phyloP scores from a whole-genome alignment of 1,284 basidiomycete genomes.

The Takashimella koratensis region DNA sequence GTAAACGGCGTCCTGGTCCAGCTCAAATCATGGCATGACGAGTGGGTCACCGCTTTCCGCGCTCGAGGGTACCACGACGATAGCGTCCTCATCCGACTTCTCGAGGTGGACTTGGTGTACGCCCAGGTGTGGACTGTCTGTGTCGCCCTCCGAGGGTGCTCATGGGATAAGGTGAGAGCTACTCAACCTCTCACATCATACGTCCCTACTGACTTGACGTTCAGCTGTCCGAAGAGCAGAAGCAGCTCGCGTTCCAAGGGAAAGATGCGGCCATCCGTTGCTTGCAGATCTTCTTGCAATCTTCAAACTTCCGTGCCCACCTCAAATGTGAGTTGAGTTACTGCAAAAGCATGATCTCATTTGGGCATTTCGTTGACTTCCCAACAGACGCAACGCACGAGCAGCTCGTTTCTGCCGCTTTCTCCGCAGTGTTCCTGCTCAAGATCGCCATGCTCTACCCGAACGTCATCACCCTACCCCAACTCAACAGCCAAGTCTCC shows the following conservation, averaged over 20 bases:
- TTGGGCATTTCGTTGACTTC: too few species aligned
- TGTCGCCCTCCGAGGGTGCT: slow-evolving; percentile 80
- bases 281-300: slow-evolving; percentile 52
- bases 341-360: too few species aligned
- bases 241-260: slow-evolving; percentile 87
- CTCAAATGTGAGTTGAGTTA: slow-evolving; percentile 37
- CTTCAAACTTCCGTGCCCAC: slow-evolving; percentile 35
- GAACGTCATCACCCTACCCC: slow-evolving; percentile 30
- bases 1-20: slow-evolving; percentile 79
- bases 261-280: slow-evolving; percentile 85
- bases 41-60: slow-evolving; percentile 79
- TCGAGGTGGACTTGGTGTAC: slow-evolving; percentile 81
- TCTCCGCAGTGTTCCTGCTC: slow-evolving; percentile 84
- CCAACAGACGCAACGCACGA: slow-evolving; percentile 82
- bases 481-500: slow-evolving; percentile 39
- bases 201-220: not conserved
- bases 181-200: not conserved
- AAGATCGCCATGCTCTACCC: slow-evolving; percentile 59
- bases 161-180: slow-evolving; percentile 82
- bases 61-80: slow-evolving; percentile 64
- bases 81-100: slow-evolving; percentile 69
- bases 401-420: slow-evolving; percentile 83
- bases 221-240: slow-evolving; percentile 68
- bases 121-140: slow-evolving; percentile 92
- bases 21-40: slow-evolving; percentile 68